Evolutionary conservation across 2,329 filamentous ascomycete genomes (phyloP).

Genomic region (Salinomyces thailandicus): DNA sequence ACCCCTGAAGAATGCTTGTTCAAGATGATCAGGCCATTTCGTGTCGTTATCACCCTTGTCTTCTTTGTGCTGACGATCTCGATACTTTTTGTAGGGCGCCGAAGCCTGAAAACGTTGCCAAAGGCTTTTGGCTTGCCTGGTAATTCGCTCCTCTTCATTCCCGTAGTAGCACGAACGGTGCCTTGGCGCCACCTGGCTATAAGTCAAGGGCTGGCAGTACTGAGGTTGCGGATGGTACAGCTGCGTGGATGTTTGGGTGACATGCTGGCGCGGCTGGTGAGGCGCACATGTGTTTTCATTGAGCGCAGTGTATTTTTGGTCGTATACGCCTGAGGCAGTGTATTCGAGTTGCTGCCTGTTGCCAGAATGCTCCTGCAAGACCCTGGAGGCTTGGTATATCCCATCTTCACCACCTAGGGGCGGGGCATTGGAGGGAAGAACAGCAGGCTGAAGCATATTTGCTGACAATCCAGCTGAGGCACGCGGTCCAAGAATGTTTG

Average conservation of each 20-base stretch:
- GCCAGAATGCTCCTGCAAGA: slow-evolving; percentile 33
- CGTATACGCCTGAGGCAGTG: slow-evolving; percentile 8
- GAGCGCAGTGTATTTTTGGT: slow-evolving; percentile 26
- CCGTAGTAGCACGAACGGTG: background rate
- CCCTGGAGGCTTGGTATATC: slow-evolving; percentile 20
- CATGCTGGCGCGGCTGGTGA: slow-evolving; percentile 2
- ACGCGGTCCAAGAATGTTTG: slow-evolving; percentile 34
- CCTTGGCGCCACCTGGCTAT: background rate
- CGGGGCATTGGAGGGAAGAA: slow-evolving; percentile 35
- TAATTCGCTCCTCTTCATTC: slow-evolving; percentile 1
- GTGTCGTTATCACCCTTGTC: slow-evolving; percentile 22
- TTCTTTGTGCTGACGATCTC: slow-evolving; percentile 30
- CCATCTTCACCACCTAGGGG: slow-evolving; percentile 23
- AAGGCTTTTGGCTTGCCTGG: slow-evolving; percentile 13
- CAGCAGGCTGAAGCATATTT: slow-evolving; percentile 26
- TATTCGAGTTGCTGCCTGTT: slow-evolving; percentile 30
- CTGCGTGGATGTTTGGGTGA: background rate
- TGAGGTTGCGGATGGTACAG: slow-evolving; percentile 2
- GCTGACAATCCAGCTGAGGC: slow-evolving; percentile 17
- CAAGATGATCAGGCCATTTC: slow-evolving; percentile 39
- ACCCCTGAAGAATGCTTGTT: slow-evolving; percentile 41
- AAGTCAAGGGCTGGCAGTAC: background rate
- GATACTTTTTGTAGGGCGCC: slow-evolving; percentile 37
- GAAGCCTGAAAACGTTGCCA: slow-evolving; percentile 24
- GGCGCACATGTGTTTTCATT: slow-evolving; percentile 15